Percentiles rank a stretch among this genome's conserved stretches.
phyloP scores from a whole-genome alignment of 768 basidiomycete species.

The Tricholoma sp. region DNA sequence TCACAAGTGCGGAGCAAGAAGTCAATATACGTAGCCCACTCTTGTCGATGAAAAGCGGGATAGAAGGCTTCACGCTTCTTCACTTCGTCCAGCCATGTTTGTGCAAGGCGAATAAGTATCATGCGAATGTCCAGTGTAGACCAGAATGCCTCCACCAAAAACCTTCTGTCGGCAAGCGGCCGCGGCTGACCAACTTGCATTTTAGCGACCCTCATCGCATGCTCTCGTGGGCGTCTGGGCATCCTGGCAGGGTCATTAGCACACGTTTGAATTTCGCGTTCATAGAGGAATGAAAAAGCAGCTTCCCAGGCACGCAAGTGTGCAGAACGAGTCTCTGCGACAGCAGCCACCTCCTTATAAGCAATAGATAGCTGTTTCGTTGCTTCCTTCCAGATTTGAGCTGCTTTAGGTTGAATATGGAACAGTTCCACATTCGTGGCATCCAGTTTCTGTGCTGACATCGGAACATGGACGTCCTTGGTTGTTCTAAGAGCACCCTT shows the following conservation, averaged over 20 bases:
- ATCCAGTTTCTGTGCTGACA: neutral
- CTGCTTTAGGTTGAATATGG: constrained; percentile 19
- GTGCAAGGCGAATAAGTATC: constrained; percentile 40
- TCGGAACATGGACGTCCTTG: neutral
- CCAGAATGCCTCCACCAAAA: constrained; percentile 59
- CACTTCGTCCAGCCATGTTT: constrained; percentile 31
- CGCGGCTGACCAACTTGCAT: constrained; percentile 50
- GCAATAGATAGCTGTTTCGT: constrained; percentile 29
- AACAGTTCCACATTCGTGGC: neutral
- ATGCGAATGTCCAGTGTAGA: constrained; percentile 49
- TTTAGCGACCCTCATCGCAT: constrained; percentile 48
- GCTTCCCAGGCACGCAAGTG: constrained; percentile 60
- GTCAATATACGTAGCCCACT: constrained; percentile 42
- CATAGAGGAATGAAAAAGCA: constrained; percentile 47
- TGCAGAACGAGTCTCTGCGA: constrained; percentile 46
- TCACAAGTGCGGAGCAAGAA: constrained; percentile 45
- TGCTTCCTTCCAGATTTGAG: constrained; percentile 33
- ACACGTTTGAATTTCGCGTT: constrained; percentile 36
- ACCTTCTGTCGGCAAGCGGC: constrained; percentile 55
- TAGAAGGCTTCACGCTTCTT: constrained; percentile 14
- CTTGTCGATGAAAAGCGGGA: constrained; percentile 22
- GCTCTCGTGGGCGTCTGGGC: constrained; percentile 37
- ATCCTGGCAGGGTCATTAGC: constrained; percentile 26
- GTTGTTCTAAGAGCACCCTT: neutral
- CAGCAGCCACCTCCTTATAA: constrained; percentile 33